Evolutionary conservation across 352 stramenopile genomes (phyloP), one percentile per base, ranked within the genome.

Genomic region (Phytophthora cajani): DNA sequence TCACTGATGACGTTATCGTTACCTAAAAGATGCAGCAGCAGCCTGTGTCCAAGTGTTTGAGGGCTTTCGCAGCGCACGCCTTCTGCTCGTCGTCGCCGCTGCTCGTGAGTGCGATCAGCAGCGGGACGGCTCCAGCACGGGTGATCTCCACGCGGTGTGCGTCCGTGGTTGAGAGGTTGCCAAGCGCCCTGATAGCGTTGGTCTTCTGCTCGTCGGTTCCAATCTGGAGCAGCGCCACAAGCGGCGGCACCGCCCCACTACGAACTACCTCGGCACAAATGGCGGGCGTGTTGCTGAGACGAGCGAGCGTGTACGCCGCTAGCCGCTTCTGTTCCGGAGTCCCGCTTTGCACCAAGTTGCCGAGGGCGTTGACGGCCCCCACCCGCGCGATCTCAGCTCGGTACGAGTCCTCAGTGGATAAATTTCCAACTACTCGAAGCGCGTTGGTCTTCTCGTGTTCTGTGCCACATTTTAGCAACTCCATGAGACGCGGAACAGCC

Each of bases 361-460:
- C 17, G 8, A 50, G 42, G 2, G 10, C 17, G 3, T 50, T 50
- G n/a, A 50, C 42, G 6, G 17, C 42, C 17, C 17, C 42, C 17
- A 23, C 42, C n/a, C 42, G 42, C n/a, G 42, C 42, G 42, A 50
- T 50, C 17, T 50, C 17, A 11, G 42, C 16, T 50, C 42, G 42
- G 42, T 50, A 50, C 17, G 42, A 14, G 3, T 50, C 42, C 1
- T 23, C 42, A 19, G 42, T 23, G 42, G 42, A 50, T 23, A 50
- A 50, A 23, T 50, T 50, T 1, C 42, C 42, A 2, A 50, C 14
- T 50, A n/a, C 42, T 50, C 42, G 42, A 50, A 50, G 42, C 8
- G 42, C n/a, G 17, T 50, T 50, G 42, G 42, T 50, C n/a, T 50
- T 50, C 17, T 50, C 42, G 42, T 50, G 42, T 17, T 50, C 42